Conservation (phyloP, 768 basidiomycete genomes). For the Chalciporus chontae region DNA sequence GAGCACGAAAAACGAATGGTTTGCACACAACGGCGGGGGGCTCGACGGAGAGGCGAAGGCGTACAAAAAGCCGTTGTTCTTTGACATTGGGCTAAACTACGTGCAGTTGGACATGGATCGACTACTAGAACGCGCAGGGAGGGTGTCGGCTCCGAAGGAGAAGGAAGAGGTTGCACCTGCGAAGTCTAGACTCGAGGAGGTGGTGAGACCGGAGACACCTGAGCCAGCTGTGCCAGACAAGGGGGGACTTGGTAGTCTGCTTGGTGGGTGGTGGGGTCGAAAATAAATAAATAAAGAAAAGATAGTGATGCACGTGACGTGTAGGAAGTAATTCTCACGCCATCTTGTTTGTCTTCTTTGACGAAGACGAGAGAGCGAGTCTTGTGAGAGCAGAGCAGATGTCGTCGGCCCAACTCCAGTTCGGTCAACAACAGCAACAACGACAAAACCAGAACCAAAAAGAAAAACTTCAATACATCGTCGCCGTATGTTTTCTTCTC, state of each 20-base stretch:
- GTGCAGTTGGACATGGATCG: conserved; percentile 82
- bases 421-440: conserved; percentile 17
- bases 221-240: conserved; percentile 42
- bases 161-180: conserved; percentile 25
- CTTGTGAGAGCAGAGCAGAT: conserved; percentile 19
- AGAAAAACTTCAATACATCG: conserved; percentile 25
- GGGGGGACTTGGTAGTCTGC: conserved; percentile 60
- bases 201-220: conserved; percentile 42
- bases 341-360: conserved; percentile 12
- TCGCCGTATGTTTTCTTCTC: conserved; percentile 7
- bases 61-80: conserved; percentile 85
- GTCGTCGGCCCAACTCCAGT: conserved; percentile 20
- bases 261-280: conserved; percentile 83
- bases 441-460: conserved; percentile 17
- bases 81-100: conserved; percentile 93
- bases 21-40: conserved; percentile 69
- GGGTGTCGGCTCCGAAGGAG: conserved; percentile 29
- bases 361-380: conserved; percentile 11
- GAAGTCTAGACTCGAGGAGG: conserved; percentile 58
- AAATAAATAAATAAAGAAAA: conserved; percentile 12
- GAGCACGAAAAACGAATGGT: conserved; percentile 72
- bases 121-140: conserved; percentile 68
- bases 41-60: conserved; percentile 41
- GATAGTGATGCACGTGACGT: conserved; percentile 3
- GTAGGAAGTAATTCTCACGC: conserved; percentile 16